A percentile compares a stretch with the other conserved stretches of the same genome.
phyloP scores from a whole-genome alignment of 31 red algal species.

The Porphyra umbilicalis region DNA sequence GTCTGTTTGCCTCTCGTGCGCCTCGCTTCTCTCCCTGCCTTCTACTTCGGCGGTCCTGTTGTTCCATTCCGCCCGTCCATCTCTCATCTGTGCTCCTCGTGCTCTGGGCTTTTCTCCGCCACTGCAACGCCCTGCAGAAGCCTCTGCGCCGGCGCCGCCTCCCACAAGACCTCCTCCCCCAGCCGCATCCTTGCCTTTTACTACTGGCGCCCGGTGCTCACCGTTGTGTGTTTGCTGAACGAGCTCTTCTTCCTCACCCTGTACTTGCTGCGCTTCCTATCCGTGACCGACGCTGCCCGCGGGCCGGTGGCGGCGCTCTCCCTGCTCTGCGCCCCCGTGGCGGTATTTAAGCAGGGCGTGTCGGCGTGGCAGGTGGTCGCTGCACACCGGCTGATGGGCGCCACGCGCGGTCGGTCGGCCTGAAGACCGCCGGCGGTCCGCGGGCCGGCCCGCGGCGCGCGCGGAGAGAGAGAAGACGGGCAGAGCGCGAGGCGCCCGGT shows the following conservation, averaged over 20 bases:
- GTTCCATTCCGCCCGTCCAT: not conserved
- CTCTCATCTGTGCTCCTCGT: too few species aligned
- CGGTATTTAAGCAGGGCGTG: constrained; percentile 65
- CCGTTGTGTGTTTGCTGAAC: constrained; percentile 73
- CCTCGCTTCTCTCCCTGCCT: too few species aligned
- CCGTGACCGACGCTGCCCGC: not conserved
- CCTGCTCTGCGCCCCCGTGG: constrained; percentile 26
- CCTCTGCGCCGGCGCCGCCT: constrained; percentile 28
- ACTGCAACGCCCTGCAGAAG: not conserved
- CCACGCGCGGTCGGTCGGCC: not conserved
- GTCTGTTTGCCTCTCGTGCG: too few species aligned
- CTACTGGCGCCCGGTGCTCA: constrained; percentile 71
- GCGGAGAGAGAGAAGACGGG: too few species aligned
- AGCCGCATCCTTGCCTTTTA: constrained; percentile 51
- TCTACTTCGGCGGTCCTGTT: too few species aligned
- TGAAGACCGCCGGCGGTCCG: too few species aligned
- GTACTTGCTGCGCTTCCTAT: constrained; percentile 22
- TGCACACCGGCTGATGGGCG: constrained; percentile 41
- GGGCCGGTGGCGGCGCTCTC: constrained; percentile 5
- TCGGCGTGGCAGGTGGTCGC: constrained; percentile 54
- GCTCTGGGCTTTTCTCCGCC: too few species aligned
- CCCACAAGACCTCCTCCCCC: constrained; percentile 61
- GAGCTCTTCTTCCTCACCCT: constrained; percentile 77
- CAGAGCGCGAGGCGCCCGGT: too few species aligned
- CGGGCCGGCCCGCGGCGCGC: too few species aligned